Base-by-base conservation (phyloP, 345 rosid genomes). In the Lepidium sativum region DNA sequence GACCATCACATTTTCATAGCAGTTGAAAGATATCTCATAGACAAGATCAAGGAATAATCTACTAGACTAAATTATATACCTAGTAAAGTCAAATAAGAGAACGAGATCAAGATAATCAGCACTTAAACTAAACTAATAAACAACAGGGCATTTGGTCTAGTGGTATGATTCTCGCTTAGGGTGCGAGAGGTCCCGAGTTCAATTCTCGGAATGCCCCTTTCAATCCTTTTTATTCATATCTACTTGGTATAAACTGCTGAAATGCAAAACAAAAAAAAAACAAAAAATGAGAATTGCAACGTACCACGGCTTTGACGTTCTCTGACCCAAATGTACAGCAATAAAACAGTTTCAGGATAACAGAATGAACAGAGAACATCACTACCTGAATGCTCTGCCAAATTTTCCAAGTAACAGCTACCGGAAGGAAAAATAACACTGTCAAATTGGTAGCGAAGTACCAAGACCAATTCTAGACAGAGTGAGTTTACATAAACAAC, bases 131-230 rank as follows among this genome's bases (percentile, higher is more conserved):
- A 25, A 25, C 6, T 25, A 5, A 25, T 25, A 27, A 27, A 8
- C 42, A 52, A 27, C 12, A 15, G 85, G 86, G 90, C 90, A 85
- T 86, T 91, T 87, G 86, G 87, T 87, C 86, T 85, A 79, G 86
- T 86, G 86, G 85, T 73, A 84, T 80, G 84, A 87, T 86, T 83
- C 87, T 90, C 81, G 84, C 92, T 89, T 87, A 64, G 87, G 88
- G 88, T 87, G 87, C 82, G 81, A 84, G 84, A 86, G 86, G 86
- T 82, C 95, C 89, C 89, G 86, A 82, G 88, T 88, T 86, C 85
- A 64, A 86, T 88, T 84, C 86, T 88, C 83, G 85, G 87, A 91
- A 91, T 86, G 75, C 80, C 80, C 80, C 82, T 3, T 27, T 35
- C 23, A 54, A 41, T 34, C 29, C 6, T 25, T 25, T 25, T 25